Evolutionary conservation across 768 basidiomycete species (phyloP), one percentile per base, ranked within the genome.

Genomic region (Suillus lakei): DNA sequence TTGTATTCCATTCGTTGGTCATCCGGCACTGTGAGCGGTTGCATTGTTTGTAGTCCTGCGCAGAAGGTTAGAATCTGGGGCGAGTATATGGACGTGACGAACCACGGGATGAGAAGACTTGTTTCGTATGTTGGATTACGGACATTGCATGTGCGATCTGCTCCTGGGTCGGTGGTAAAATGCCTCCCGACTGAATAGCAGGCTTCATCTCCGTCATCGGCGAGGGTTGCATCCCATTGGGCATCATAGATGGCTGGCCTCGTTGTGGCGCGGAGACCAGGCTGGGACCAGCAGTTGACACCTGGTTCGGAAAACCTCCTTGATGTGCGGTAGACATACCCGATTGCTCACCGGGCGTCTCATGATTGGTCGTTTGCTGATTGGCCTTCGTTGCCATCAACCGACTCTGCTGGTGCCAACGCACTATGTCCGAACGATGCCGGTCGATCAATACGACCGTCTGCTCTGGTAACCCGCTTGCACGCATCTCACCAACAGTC

Each of bases 401-500:
- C 28, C 58, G 58, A 39, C 68, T 71, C 51, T 79, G 78, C 41
- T 70, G 78, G 38, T 70, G 74, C 41, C 70, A 38, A 60, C 66
- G 76, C 63, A 63, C 65, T 60, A 66, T 77, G 65, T 69, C 67
- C 5, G 69, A 1, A 46, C 91, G 86, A 69, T 89, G 73, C 4
- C 69, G 68, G 69, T 92, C 91, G 43, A 92, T 85, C 64, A 86
- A 80, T 38, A 76, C 65, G 55, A 93, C 88, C 62, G 86, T 74
- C 55, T 79, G 67, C 26, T 87, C 86, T 6, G 79, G 76, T 9
- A 90, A 74, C 16, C 82, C 81, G 46, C 79, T 82, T 16, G 77
- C 77, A 13, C 85, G 86, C 65, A 93, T 82, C 50, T 91, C 87
- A 5, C 78, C 74, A 2, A 77, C 78, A 16, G 83, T 77, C 61